These are phyloP conservation scores for Cystobasidium tubakii DNA, from an alignment of 768 basidiomycete genomes.

Conservation along the genomic window DNA sequence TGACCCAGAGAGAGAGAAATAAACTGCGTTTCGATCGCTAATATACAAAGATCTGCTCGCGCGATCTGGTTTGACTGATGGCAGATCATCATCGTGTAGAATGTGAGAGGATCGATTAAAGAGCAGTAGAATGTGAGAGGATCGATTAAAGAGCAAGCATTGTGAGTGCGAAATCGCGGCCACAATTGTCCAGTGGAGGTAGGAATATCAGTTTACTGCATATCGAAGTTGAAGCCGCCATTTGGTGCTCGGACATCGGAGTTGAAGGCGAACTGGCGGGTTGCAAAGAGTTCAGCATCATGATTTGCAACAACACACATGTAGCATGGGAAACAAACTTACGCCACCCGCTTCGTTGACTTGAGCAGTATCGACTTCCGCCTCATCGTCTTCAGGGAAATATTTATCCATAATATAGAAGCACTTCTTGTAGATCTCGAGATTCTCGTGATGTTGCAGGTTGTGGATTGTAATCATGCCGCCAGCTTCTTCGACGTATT, in stretches of 20 bases:
- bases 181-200: not conserved
- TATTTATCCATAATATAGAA: conserved; percentile 67
- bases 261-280: conserved; percentile 60
- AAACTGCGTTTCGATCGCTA: too few relatives aligned
- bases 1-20: not conserved
- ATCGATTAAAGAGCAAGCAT: too few relatives aligned
- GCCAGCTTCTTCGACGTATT: conserved; percentile 93
- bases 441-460: conserved; percentile 96
- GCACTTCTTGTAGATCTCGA: conserved; percentile 99
- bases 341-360: conserved; percentile 53
- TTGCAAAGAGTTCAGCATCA: conserved; percentile 13
- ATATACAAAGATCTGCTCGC: too few relatives aligned
- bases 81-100: too few relatives aligned
- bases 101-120: too few relatives aligned
- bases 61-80: too few relatives aligned
- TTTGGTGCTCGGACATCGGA: conserved; percentile 79
- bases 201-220: conserved; percentile 2
- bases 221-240: conserved; percentile 90
- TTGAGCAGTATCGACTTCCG: conserved; percentile 68
- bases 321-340: not conserved
- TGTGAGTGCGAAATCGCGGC: too few relatives aligned
- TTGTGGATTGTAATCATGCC: conserved; percentile 99
- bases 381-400: conserved; percentile 65
- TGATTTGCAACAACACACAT: too few relatives aligned
- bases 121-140: too few relatives aligned